These are phyloP conservation scores for Wickerhamomyces tratensis DNA, from an alignment of 805 yeast genomes.

Conservation along the genomic window DNA sequence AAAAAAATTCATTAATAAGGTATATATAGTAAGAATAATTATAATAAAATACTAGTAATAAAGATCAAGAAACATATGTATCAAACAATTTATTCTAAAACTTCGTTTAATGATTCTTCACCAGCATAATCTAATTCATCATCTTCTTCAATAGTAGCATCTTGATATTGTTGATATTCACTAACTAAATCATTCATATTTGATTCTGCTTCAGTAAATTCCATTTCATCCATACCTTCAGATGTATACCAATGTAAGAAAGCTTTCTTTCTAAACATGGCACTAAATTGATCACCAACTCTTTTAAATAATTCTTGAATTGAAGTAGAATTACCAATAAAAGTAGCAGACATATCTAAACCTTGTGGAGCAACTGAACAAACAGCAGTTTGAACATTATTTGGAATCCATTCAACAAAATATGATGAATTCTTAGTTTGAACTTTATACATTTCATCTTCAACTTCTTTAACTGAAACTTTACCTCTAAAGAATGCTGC, in stretches of 20 bases:
- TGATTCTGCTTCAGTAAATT: slow-evolving; percentile 96
- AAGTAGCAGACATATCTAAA: slow-evolving; percentile 87
- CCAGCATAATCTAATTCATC: slow-evolving; percentile 28
- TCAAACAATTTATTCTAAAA: slow-evolving; percentile 13
- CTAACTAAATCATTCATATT: slow-evolving; percentile 95
- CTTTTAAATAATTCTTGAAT: slow-evolving; percentile 98
- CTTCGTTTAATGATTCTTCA: slow-evolving; percentile 21
- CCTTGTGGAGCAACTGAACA: slow-evolving; percentile 89
- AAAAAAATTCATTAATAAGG: background rate
- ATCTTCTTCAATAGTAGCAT: slow-evolving; percentile 81
- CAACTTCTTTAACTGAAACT: slow-evolving; percentile 96
- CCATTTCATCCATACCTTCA: slow-evolving; percentile 99
- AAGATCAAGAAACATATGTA: background rate
- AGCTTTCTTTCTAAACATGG: slow-evolving; percentile 98
- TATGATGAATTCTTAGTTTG: slow-evolving; percentile 94
- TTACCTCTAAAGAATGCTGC: slow-evolving; percentile 98
- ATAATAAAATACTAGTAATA: background rate
- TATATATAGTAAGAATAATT: no score
- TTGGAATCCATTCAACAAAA: slow-evolving; percentile 99
- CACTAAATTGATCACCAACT: slow-evolving; percentile 92
- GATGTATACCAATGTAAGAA: slow-evolving; percentile 99
- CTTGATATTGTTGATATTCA: slow-evolving; percentile 94
- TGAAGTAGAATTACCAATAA: slow-evolving; percentile 96
- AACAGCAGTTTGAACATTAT: slow-evolving; percentile 98
- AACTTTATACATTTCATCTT: slow-evolving; percentile 87